Percentiles rank a stretch among this genome's conserved stretches.
phyloP scores from a whole-genome alignment of 768 basidiomycete genomes.

The Clathrus columnatus region DNA sequence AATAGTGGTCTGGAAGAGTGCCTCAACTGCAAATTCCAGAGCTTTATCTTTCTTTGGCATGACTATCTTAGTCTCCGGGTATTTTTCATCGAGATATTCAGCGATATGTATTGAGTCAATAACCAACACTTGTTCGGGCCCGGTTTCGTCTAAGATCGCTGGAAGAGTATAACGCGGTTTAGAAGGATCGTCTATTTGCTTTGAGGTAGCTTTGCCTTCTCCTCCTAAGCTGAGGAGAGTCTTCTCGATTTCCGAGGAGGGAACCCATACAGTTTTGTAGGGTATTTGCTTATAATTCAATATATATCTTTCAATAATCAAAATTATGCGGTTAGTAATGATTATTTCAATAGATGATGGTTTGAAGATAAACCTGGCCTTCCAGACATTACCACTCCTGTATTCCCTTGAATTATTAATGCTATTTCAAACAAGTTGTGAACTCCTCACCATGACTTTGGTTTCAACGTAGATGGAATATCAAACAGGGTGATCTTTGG shows the following conservation, averaged over 20 bases:
- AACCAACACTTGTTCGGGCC: conserved; percentile 39
- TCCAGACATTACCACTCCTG: neutral
- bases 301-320: conserved; percentile 40
- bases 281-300: conserved; percentile 70
- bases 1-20: conserved; percentile 62
- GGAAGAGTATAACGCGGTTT: conserved; percentile 48
- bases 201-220: conserved; percentile 24
- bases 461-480: conserved; percentile 40
- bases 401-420: neutral
- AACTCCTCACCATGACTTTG: conserved; percentile 49
- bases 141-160: conserved; percentile 50
- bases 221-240: conserved; percentile 34
- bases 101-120: conserved; percentile 58
- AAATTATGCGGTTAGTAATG: neutral
- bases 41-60: conserved; percentile 65
- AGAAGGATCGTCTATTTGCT: conserved; percentile 19
- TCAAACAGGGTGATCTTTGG: conserved; percentile 61
- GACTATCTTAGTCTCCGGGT: conserved; percentile 61
- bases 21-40: conserved; percentile 57
- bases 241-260: conserved; percentile 58
- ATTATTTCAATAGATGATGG: conserved; percentile 38
- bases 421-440: neutral
- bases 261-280: conserved; percentile 63
- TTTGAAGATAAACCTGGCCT: conserved; percentile 65
- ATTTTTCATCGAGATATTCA: conserved; percentile 61